Base-by-base conservation (phyloP, 106 monocot species). In the Vanilla planifolia region DNA sequence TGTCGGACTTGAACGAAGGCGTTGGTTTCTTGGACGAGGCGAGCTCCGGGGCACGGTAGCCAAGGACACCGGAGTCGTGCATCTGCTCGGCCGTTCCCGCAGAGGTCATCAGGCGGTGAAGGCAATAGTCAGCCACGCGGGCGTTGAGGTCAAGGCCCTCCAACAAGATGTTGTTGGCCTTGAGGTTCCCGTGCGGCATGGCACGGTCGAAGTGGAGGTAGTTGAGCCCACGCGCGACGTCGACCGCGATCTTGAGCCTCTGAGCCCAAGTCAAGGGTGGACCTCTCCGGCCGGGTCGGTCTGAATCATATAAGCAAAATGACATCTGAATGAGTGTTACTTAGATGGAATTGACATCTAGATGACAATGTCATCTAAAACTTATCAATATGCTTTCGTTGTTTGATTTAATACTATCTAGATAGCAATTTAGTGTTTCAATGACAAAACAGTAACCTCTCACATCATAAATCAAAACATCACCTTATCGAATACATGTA, bases 161-260 rank as follows among this genome's bases (percentile, higher is more conserved):
- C 1, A 98, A 70, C 14, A 98, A 58, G 1, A 98, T 77, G 71
- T 98, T 98, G 14, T 87, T 73, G 8, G 96, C 78, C 64, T 98
- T 98, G 33, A 98, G 79, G 41, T 98, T 98, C 33, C 96, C 96
- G n/a, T 98, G 96, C 1, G 96, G 91, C 6, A 84, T 46, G 20
- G 84, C 78, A 1, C 96, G 84, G 60, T 98, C 96, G 0, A 98
- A 87, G 45, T 98, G 96, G 62, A 98, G 96, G 57, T 98, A 98
- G 59, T 98, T 98, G 34, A 98, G 87, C 21, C 96, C 96, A 3
- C 96, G 78, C 1, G 96, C 91, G 13, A 90, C 76, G 32, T 98
- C 96, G 8, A 92, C 91, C 0, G 91, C 83, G 5, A 92, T 80
- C 70, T 88, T 98, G 3, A 98, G 81, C 5, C 96, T 75, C 72